Conservation (phyloP, 495 filamentous ascomycete genomes). For the Bacidia rubella region DNA sequence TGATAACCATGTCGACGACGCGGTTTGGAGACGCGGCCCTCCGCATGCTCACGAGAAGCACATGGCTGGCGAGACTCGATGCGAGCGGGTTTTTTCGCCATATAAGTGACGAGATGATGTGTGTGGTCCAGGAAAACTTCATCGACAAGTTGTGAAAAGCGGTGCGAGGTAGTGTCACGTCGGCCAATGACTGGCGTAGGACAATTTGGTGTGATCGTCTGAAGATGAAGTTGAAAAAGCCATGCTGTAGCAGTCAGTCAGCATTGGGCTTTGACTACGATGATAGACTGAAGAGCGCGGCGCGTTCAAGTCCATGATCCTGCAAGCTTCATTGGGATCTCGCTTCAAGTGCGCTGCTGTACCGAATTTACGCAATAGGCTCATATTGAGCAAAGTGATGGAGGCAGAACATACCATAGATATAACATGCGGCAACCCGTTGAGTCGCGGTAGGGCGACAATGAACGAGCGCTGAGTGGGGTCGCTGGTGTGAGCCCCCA, state of each 20-base stretch:
- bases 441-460: neutral
- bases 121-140: neutral
- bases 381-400: too few species aligned
- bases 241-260: neutral
- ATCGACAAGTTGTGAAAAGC: conserved; percentile 11
- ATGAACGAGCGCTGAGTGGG: neutral
- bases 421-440: neutral
- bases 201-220: neutral
- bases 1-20: neutral
- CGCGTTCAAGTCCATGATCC: too few species aligned
- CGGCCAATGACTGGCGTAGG: conserved; percentile 13
- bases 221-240: neutral
- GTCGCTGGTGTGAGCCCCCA: neutral
- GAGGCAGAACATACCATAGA: neutral
- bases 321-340: too few species aligned
- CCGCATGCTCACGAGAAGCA: neutral
- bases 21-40: neutral
- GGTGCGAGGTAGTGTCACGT: conserved; percentile 6
- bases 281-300: too few species aligned
- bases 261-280: neutral
- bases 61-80: conserved; percentile 6
- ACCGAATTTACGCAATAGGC: too few species aligned
- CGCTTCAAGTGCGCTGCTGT: too few species aligned
- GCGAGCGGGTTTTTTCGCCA: conserved; percentile 28
- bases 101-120: neutral